Evolutionary conservation across 2,329 filamentous ascomycete species (phyloP), one percentile per base, ranked within the genome.

Genomic region (Fonsecaea erecta): DNA sequence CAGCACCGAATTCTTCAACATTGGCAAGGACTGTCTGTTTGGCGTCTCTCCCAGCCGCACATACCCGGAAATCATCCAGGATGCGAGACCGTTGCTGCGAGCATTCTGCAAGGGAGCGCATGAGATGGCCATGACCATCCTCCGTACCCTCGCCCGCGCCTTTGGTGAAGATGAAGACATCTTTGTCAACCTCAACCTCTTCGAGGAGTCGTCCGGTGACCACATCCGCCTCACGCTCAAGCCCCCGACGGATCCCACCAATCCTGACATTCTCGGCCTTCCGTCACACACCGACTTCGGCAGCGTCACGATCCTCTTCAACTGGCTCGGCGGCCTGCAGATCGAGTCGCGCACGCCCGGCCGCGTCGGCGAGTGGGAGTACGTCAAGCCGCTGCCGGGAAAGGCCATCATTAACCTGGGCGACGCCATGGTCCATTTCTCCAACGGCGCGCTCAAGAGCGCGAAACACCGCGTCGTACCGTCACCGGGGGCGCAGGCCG

Each of bases 381-480:
- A 76, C 61, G 80, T 83, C 0, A 73, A 76, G 12, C 82, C 82
- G 0, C 76, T 79, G 4, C 71, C 76, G 37, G 66, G 64, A 14
- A 57, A 71, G 12, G 71, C 72, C 43, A 73, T 76, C 16, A 72
- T 77, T 14, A 75, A 76, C 51, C 54, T 75, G 18, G 74, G 75
- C 0, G 74, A 76, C 69, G 76, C 77, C 3, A 76, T 80, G 73
- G 78, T 79, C 8, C 80, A 79, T 62, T 80, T 81, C 61, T 80
- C 76, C 6, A 77, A 78, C 52, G 80, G 79, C 0, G 60, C 78
- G 6, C 65, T 81, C 37, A 71, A 77, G 3, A 77, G 75, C 0
- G 78, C 77, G 67, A 75, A 79, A 14, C 84, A 86, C 73, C 77
- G 84, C 2, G 83, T 86, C 21, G 80, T 81, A 6, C 75, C 77